Conservation (phyloP, 2,329 filamentous ascomycete species). For the Chaetomium sp. region DNA sequence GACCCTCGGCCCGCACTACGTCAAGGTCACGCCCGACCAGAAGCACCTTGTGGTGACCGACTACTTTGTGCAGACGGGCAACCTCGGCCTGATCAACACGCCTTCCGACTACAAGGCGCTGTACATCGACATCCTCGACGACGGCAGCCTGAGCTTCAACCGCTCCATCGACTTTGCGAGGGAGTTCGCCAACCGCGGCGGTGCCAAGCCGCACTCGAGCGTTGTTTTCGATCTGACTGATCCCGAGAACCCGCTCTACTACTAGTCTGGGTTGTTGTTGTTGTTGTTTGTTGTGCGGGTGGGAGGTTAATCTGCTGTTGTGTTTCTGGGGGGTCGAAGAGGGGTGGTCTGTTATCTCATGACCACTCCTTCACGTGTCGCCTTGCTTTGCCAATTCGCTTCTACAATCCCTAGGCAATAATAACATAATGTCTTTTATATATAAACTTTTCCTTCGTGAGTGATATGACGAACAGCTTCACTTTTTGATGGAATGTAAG, state of each 20-base stretch:
- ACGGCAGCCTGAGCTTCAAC: constrained; percentile 62
- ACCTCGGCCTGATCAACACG: constrained; percentile 62
- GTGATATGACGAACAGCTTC: background rate
- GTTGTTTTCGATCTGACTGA: constrained; percentile 61
- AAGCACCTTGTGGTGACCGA: constrained; percentile 66
- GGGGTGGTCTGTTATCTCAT: background rate
- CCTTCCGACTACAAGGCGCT: constrained; percentile 63
- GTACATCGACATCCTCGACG: constrained; percentile 59
- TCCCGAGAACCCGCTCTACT: constrained; percentile 54
- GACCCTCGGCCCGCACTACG: constrained; percentile 63
- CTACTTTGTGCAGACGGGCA: constrained; percentile 65
- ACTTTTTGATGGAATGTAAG: background rate
- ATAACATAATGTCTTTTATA: background rate
- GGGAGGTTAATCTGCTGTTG: background rate
- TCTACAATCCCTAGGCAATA: background rate
- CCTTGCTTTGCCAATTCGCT: background rate
- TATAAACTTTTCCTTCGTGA: background rate
- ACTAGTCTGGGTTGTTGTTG: constrained; percentile 36
- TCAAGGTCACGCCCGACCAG: constrained; percentile 66
- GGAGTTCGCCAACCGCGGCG: constrained; percentile 55
- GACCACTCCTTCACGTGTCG: background rate
- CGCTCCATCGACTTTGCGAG: constrained; percentile 59
- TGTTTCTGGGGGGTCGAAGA: background rate
- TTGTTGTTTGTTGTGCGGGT: background rate
- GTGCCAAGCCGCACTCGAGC: constrained; percentile 58